These are phyloP conservation scores for Metschnikowia dekortorum DNA, from an alignment of 805 yeast genomes.

Conservation along the genomic window DNA sequence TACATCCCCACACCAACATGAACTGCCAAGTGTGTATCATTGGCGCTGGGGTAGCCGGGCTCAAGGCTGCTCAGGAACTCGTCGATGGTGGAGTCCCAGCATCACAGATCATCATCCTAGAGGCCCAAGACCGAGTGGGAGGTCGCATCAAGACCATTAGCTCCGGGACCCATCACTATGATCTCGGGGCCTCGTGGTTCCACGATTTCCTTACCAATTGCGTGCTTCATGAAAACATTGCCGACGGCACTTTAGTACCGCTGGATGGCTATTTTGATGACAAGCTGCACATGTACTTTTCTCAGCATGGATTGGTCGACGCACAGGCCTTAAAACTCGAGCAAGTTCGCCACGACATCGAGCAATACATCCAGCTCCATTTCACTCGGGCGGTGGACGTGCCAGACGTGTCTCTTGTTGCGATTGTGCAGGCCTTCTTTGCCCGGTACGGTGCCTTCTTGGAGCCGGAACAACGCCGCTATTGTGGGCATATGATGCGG, in stretches of 20 bases:
- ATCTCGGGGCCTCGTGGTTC: conserved; percentile 91
- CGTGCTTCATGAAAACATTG: conserved; percentile 49
- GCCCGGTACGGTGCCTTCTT: conserved; percentile 43
- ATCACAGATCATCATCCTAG: conserved; percentile 18
- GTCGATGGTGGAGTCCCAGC: conserved; percentile 14
- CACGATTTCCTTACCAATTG: conserved; percentile 74
- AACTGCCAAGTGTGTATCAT: conserved; percentile 14
- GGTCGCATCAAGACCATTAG: conserved; percentile 21
- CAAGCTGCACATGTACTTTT: conserved; percentile 27
- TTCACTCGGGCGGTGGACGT: conserved; percentile 46
- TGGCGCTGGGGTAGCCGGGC: conserved; percentile 25
- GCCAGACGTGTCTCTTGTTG: conserved; percentile 50
- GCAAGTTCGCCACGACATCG: conserved; percentile 50
- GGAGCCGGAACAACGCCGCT: conserved; percentile 46
- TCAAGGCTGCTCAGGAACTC: conserved; percentile 24
- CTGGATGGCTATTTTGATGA: conserved; percentile 48
- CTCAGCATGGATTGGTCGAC: conserved; percentile 31
- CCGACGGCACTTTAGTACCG: conserved; percentile 13
- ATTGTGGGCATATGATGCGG: conserved; percentile 51
- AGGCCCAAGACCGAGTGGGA: conserved; percentile 23
- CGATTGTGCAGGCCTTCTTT: conserved; percentile 46
- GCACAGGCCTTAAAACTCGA: conserved; percentile 22
- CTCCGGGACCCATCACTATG: conserved; percentile 41
- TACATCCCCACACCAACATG: neutral
- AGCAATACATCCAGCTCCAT: conserved; percentile 53